Evolutionary conservation across 495 filamentous ascomycete species (phyloP).

Genomic region (Penicillium macrosclerotiorum): DNA sequence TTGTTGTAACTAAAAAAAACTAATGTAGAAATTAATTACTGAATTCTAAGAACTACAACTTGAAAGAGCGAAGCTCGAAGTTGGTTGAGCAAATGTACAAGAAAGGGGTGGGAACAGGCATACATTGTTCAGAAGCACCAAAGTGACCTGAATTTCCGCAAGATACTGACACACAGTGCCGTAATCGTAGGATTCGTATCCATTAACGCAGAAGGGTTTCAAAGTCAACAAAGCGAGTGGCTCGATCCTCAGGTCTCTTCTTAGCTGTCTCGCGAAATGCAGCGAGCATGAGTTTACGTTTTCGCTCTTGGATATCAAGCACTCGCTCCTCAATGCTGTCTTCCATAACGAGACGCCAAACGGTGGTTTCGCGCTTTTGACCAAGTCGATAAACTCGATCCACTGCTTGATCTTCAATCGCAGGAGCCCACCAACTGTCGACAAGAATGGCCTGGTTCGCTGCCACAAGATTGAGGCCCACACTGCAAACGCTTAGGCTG

Average conservation of each 20-base stretch:
- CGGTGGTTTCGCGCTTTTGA: slow-evolving; percentile 72
- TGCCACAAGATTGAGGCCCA: slow-evolving; percentile 85
- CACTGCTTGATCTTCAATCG: slow-evolving; percentile 90
- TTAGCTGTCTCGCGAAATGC: slow-evolving; percentile 68
- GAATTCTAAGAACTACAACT: too few species aligned
- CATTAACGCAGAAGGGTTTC: slow-evolving; percentile 49
- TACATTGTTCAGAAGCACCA: too few species aligned
- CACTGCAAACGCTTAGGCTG: slow-evolving; percentile 75
- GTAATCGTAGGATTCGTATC: too few species aligned
- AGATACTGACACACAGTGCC: background rate
- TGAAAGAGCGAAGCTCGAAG: too few species aligned
- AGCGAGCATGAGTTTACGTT: slow-evolving; percentile 73
- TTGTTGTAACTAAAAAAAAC: too few species aligned
- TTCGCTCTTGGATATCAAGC: slow-evolving; percentile 75
- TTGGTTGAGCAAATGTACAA: too few species aligned
- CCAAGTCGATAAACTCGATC: slow-evolving; percentile 88
- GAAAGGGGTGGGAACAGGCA: too few species aligned
- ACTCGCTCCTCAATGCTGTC: slow-evolving; percentile 84
- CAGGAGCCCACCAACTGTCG: slow-evolving; percentile 92
- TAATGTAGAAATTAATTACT: too few species aligned
- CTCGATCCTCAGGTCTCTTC: slow-evolving; percentile 47
- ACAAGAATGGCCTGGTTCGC: slow-evolving; percentile 84
- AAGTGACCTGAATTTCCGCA: too few species aligned
- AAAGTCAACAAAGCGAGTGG: slow-evolving; percentile 55
- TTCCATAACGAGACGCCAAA: slow-evolving; percentile 83